phyloP scores from a whole-genome alignment of 2,329 filamentous ascomycete genomes.

The Colletotrichum aenigma region DNA sequence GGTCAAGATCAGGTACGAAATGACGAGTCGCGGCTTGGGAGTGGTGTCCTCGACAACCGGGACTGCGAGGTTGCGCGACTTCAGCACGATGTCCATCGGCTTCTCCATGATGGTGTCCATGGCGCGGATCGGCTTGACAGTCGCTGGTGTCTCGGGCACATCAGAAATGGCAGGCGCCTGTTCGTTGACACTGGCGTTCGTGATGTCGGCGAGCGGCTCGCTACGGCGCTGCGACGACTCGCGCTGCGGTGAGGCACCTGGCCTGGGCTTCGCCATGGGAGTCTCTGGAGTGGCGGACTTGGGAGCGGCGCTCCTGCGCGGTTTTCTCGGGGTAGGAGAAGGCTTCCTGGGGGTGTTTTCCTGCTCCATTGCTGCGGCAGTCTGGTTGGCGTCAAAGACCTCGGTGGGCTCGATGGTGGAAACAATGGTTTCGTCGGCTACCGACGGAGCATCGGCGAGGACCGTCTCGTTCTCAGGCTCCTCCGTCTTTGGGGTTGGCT shows the following conservation, averaged over 20 bases:
- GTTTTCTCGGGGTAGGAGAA: constrained; percentile 60
- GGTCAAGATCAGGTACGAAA: constrained; percentile 87
- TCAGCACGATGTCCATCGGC: constrained; percentile 92
- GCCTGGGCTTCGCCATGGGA: constrained; percentile 52
- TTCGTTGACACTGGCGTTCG: constrained; percentile 68
- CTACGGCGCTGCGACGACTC: constrained; percentile 52
- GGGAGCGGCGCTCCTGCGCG: constrained; percentile 62
- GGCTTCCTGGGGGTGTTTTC: constrained; percentile 41
- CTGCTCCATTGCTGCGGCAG: constrained; percentile 30
- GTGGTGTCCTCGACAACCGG: constrained; percentile 74
- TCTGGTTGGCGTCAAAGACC: constrained; percentile 34
- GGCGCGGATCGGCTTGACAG: constrained; percentile 74
- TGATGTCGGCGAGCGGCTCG: constrained; percentile 77
- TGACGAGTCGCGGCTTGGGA: constrained; percentile 87
- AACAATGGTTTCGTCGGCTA: not conserved
- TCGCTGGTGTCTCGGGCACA: constrained; percentile 48
- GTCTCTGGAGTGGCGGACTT: constrained; percentile 40
- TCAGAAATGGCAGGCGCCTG: constrained; percentile 45
- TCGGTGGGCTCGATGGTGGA: constrained; percentile 36
- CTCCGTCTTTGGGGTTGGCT: not conserved
- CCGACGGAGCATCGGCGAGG: not conserved
- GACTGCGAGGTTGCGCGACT: constrained; percentile 75
- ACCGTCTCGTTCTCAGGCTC: not conserved
- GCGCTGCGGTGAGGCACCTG: constrained; percentile 59
- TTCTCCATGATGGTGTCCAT: constrained; percentile 81